These are phyloP conservation scores for Biscutella laevigata DNA, from an alignment of 441 rosid species.

Conservation along the genomic window DNA sequence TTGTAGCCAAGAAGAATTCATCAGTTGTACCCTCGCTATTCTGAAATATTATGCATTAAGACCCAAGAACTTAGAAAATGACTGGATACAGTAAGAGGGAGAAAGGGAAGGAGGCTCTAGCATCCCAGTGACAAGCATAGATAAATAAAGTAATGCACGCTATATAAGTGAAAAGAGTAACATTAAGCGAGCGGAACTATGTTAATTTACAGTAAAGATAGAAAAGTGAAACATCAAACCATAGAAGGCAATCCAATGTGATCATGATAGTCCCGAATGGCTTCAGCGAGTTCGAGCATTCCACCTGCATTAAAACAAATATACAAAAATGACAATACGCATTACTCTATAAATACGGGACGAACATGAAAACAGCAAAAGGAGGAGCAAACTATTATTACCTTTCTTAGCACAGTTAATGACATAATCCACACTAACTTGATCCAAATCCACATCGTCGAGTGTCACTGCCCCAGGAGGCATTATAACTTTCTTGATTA, in stretches of 20 bases:
- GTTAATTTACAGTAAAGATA: neutral
- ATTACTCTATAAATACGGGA: neutral
- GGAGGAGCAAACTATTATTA: constrained; percentile 13
- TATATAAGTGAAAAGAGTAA: neutral
- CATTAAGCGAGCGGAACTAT: neutral
- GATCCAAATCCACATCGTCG: constrained; percentile 96
- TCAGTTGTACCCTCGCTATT: constrained; percentile 52
- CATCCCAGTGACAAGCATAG: neutral
- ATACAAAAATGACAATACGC: neutral
- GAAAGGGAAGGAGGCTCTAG: neutral
- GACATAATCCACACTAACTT: constrained; percentile 94
- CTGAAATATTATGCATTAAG: constrained; percentile 44
- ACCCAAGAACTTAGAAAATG: constrained; percentile 7
- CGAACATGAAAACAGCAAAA: neutral
- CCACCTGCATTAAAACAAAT: constrained; percentile 42
- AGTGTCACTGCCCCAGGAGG: constrained; percentile 97
- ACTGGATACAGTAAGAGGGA: neutral
- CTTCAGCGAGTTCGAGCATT: constrained; percentile 87
- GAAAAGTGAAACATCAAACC: constrained; percentile 35
- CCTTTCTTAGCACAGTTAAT: constrained; percentile 88
- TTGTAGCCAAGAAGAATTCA: constrained; percentile 86
- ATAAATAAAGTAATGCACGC: neutral
- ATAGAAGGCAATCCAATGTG: constrained; percentile 66
- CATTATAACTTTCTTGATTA: constrained; percentile 89
- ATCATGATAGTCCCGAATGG: constrained; percentile 92